Conservation (phyloP, 805 yeast genomes). For the Kluyveromyces starmeri region DNA sequence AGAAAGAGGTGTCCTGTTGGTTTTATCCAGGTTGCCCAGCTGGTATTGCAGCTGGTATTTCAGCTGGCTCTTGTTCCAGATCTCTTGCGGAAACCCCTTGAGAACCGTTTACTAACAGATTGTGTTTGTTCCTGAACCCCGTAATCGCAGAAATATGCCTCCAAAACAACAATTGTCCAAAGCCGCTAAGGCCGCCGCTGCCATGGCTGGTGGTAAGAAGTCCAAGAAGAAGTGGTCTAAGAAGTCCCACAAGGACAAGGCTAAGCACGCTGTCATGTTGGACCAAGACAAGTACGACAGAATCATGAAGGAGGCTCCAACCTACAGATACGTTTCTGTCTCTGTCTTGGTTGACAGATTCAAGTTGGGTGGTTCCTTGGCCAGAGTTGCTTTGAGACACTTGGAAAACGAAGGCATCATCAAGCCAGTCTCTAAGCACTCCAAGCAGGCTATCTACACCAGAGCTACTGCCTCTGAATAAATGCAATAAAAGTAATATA, state of each 20-base stretch:
- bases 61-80: too few species aligned
- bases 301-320: slow-evolving; percentile 98
- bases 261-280: slow-evolving; percentile 92
- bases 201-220: slow-evolving; percentile 99
- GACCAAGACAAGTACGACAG: slow-evolving; percentile 99
- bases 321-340: slow-evolving; percentile 96
- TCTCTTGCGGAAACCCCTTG: too few species aligned
- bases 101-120: slow-evolving; percentile 5
- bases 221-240: slow-evolving; percentile 99
- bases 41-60: too few species aligned
- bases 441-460: slow-evolving; percentile 95
- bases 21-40: too few species aligned
- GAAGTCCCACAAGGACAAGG: slow-evolving; percentile 99
- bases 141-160: slow-evolving; percentile 59
- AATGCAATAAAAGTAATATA: slow-evolving; percentile 16
- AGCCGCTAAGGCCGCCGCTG: slow-evolving; percentile 99
- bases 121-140: not conserved
- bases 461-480: slow-evolving; percentile 62
- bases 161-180: slow-evolving; percentile 98
- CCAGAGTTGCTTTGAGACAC: slow-evolving; percentile 95
- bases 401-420: slow-evolving; percentile 93
- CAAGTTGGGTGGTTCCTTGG: slow-evolving; percentile 98
- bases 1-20: too few species aligned
- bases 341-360: slow-evolving; percentile 98
- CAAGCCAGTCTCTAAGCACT: slow-evolving; percentile 88